Evolutionary conservation across 306 rosid species (phyloP), one percentile per base, ranked within the genome.

Genomic region (Fragaria ananassa): DNA sequence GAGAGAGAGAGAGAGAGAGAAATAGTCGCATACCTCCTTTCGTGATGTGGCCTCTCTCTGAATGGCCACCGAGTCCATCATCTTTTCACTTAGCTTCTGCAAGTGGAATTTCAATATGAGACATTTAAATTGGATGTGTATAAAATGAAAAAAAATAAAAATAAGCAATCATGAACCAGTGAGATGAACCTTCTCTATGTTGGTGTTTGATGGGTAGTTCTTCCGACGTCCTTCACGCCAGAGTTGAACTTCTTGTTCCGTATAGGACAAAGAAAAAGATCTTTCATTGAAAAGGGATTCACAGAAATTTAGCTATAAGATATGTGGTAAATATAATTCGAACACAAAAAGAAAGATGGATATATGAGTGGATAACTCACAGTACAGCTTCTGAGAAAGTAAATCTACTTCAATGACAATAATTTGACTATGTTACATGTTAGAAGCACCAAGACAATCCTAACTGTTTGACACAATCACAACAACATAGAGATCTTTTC

Each of bases 161-260:
- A 41, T 8, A 34, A 13, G 66, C 68, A 78, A 53, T 45, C 31
- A 76, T 29, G 70, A 29, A 76, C 11, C 65, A 73, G 65, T 78
- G 69, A 70, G 53, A 54, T 61, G 63, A 80, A 92, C 99, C 97
- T 90, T 85, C 79, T 86, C 83, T 50, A 77, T 3, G 81, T 81
- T 86, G 67, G 68, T 74, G 54, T 74, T 83, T 77, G 79, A 85
- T 25, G 99, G 99, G 78, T 75, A 89, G 77, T 90, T 88, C 83
- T 85, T 95, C 83, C 77, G 83, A 70, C 99, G 90, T 41, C 91
- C 92, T 78, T 95, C 93, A 79, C 96, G 91, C 99, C 99, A 95
- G 80, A 82, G 88, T 74, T 68, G 83, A 70, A 92, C 85, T 88
- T 95, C 99, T 86, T 81, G 89, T 76, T 89, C 89, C 19, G 97